A percentile compares a stretch with the other conserved stretches of the same genome.
Evolutionary conservation across 73 alveolate genomes (phyloP).

Genomic region (Diophrys sp.): DNA sequence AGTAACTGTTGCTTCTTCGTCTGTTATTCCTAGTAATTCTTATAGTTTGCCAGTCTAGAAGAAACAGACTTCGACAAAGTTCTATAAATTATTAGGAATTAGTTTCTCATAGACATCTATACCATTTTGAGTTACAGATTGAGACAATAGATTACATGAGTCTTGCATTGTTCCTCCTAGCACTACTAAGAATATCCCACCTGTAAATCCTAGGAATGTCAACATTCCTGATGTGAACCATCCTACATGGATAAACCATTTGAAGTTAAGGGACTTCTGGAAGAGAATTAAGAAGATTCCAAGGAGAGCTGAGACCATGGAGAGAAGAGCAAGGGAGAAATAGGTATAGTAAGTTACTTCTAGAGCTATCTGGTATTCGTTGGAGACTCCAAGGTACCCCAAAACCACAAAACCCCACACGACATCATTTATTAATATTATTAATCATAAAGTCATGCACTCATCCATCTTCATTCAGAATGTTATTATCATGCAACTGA

Average conservation of each 20-base stretch:
- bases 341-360: not conserved
- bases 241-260: not conserved
- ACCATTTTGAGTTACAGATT: not conserved
- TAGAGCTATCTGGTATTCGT: not conserved
- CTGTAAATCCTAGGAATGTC: not conserved
- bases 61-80: not conserved
- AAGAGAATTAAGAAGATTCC: not conserved
- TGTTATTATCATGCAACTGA: not conserved
- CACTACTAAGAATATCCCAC: not conserved
- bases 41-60: not conserved
- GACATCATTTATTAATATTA: too few relatives aligned
- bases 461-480: too few relatives aligned
- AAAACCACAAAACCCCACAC: too few relatives aligned
- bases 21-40: not conserved
- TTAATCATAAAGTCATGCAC: too few relatives aligned
- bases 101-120: not conserved
- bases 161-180: not conserved
- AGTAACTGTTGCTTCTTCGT: not conserved
- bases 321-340: not conserved
- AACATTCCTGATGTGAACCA: not conserved
- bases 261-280: not conserved
- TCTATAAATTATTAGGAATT: not conserved
- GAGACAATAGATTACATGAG: not conserved
- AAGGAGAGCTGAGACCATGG: not conserved
- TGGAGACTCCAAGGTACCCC: too few relatives aligned